Conservation (phyloP, 1,284 basidiomycete species). For the Mycena sp. region DNA sequence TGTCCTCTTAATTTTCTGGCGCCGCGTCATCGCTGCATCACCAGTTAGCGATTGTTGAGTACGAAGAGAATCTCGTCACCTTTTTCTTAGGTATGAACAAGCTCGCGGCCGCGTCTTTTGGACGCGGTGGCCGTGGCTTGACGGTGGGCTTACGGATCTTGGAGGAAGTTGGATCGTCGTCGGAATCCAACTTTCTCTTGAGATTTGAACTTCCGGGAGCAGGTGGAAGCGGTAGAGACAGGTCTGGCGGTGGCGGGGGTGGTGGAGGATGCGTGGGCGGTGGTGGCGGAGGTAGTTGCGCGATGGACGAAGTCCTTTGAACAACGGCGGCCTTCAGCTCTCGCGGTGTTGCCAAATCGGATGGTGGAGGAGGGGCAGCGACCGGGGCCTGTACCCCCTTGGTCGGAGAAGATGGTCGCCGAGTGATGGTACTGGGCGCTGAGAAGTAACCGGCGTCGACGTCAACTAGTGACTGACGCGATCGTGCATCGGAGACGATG, state of each 20-base stretch:
- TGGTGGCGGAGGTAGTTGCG: constrained; percentile 1
- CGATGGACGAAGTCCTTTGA: constrained; percentile 6
- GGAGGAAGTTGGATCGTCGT: constrained; percentile 31
- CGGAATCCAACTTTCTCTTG: constrained; percentile 30
- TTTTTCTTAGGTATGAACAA: constrained; percentile 65
- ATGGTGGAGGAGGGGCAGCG: constrained; percentile 37
- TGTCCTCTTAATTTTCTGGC: neutral
- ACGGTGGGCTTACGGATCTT: constrained; percentile 46
- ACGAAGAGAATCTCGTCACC: constrained; percentile 12
- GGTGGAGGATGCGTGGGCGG: neutral
- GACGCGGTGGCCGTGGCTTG: constrained; percentile 50
- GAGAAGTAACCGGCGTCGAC: constrained; percentile 51
- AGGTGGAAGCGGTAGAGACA: constrained; percentile 2
- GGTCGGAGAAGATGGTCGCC: constrained; percentile 24
- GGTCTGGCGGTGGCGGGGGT: constrained; percentile 1
- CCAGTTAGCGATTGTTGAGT: neutral
- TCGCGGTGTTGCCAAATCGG: constrained; percentile 48
- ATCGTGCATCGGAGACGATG: constrained; percentile 83
- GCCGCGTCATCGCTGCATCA: constrained; percentile 17
- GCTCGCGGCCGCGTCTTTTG: constrained; percentile 40
- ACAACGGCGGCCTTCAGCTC: constrained; percentile 43
- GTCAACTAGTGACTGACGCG: constrained; percentile 50
- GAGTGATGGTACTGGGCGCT: constrained; percentile 34
- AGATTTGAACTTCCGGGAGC: constrained; percentile 2
- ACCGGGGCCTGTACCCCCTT: constrained; percentile 14